phyloP scores from a whole-genome alignment of 176 grass and related monocot species.

The Zea luxurians region DNA sequence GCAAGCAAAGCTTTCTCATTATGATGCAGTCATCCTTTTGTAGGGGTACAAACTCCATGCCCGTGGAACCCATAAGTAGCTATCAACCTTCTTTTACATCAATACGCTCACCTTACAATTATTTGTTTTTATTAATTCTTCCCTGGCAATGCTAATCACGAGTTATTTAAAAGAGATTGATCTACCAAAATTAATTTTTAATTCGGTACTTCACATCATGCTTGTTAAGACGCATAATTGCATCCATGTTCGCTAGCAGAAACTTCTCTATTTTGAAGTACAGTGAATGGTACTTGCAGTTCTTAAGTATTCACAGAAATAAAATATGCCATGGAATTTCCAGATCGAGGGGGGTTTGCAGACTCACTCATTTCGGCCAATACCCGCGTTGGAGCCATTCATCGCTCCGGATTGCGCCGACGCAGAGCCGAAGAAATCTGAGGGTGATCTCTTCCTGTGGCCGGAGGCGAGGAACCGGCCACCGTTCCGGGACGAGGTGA shows the following conservation, averaged over 20 bases:
- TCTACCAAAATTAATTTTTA: background rate
- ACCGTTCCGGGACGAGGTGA: slow-evolving; percentile 42
- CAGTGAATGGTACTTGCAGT: background rate
- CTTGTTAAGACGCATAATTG: background rate
- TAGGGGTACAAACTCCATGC: slow-evolving; percentile 21
- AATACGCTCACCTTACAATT: background rate
- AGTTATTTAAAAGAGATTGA: background rate
- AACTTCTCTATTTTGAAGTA: background rate
- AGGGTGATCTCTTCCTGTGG: slow-evolving; percentile 52
- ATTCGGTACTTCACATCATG: background rate
- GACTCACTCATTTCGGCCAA: slow-evolving; percentile 43
- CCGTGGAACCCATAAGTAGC: background rate
- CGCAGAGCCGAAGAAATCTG: slow-evolving; percentile 36
- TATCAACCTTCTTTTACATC: slow-evolving; percentile 12
- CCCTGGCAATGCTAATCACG: background rate
- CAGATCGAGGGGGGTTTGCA: background rate
- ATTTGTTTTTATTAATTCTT: slow-evolving; percentile 2
- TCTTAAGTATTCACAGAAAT: background rate
- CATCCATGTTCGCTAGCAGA: background rate
- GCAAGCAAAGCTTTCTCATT: slow-evolving; percentile 37
- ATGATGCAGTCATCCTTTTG: slow-evolving; percentile 34
- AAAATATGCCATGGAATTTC: background rate
- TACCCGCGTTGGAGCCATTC: slow-evolving; percentile 43
- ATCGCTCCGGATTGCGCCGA: slow-evolving; percentile 25
- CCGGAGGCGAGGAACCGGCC: slow-evolving; percentile 17